Evolutionary conservation across 2,329 filamentous ascomycete species (phyloP).

Genomic region (Leptographium wingfieldii): DNA sequence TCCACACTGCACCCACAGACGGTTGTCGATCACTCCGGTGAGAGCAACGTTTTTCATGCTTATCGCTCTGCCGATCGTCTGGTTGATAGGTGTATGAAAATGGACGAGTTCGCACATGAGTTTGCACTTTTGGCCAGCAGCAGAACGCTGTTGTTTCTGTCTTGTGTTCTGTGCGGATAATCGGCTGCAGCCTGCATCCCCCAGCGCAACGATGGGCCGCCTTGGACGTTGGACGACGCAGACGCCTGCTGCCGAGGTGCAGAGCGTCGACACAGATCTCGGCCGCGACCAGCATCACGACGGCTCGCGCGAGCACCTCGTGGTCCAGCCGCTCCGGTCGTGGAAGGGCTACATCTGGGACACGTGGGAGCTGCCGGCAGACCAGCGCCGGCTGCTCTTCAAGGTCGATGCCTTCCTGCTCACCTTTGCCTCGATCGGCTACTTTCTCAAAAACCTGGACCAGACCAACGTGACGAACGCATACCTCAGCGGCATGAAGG

Average conservation of each 20-base stretch:
- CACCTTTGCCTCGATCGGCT: slow-evolving; percentile 21
- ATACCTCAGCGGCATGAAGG: slow-evolving; percentile 33
- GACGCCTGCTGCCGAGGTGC: too few relatives aligned
- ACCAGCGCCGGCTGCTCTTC: slow-evolving; percentile 21
- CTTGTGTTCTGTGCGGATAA: too few relatives aligned
- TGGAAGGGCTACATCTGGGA: slow-evolving; percentile 27
- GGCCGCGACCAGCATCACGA: not conserved
- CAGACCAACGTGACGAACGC: slow-evolving; percentile 30
- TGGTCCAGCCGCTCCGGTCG: slow-evolving; percentile 9
- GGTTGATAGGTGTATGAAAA: not conserved
- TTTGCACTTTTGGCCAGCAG: not conserved
- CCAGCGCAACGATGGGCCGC: not conserved
- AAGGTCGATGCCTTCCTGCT: slow-evolving; percentile 23
- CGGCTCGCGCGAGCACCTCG: not conserved
- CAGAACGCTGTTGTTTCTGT: not conserved
- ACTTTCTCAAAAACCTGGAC: slow-evolving; percentile 25
- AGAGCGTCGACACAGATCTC: not conserved
- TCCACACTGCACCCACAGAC: not conserved
- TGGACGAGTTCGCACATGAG: not conserved
- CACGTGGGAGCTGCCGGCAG: slow-evolving; percentile 20
- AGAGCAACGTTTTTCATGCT: too few relatives aligned
- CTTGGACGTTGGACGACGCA: not conserved
- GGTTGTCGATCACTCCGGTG: too few relatives aligned
- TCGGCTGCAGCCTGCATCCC: not conserved
- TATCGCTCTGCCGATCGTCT: not conserved